Evolutionary conservation across 306 rosid species (phyloP).

Genomic region (Luffa acutangula): DNA sequence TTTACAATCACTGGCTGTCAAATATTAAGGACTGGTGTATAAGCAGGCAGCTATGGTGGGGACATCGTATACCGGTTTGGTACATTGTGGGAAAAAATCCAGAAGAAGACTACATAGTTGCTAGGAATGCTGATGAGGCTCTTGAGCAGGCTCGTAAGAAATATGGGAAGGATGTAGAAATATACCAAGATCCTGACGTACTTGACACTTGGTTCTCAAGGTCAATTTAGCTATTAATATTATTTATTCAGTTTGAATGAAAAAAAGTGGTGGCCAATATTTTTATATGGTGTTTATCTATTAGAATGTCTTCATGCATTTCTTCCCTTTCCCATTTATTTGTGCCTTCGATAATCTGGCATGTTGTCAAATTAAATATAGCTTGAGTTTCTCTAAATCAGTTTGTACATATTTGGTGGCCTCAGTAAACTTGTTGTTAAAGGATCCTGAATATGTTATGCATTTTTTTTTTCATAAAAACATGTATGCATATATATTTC

Average conservation of each 20-base stretch:
- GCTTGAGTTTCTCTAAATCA: background rate
- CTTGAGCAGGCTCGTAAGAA: slow-evolving; percentile 53
- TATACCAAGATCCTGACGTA: slow-evolving; percentile 93
- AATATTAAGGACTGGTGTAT: slow-evolving; percentile 98
- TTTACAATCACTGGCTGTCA: slow-evolving; percentile 93
- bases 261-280: background rate
- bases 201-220: slow-evolving; percentile 99
- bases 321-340: background rate
- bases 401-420: background rate
- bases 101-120: slow-evolving; percentile 93
- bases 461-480: background rate
- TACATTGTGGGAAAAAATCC: slow-evolving; percentile 70
- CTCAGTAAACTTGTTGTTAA: background rate
- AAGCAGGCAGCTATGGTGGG: slow-evolving; percentile 99
- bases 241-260: background rate
- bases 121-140: slow-evolving; percentile 72
- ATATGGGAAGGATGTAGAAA: slow-evolving; percentile 69
- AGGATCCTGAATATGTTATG: background rate
- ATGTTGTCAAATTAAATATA: background rate
- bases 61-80: slow-evolving; percentile 97
- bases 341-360: background rate
- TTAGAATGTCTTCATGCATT: background rate
- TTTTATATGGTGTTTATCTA: background rate
- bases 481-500: background rate
- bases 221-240: slow-evolving; percentile 24